phyloP scores from a whole-genome alignment of 306 rosid species.

The Argentina anserina region DNA sequence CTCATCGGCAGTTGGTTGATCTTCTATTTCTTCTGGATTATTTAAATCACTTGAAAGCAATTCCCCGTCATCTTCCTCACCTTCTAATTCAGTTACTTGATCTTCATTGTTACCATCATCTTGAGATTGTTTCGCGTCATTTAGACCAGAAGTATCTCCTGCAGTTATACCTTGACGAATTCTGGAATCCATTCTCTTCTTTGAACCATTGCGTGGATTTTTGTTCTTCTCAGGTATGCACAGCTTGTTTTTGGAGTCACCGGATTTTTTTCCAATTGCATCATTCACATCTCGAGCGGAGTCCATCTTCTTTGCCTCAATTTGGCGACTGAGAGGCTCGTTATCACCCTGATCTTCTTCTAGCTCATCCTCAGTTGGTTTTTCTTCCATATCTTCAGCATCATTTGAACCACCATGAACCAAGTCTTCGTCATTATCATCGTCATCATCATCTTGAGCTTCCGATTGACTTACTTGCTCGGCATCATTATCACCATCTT shows the following conservation, averaged over 20 bases:
- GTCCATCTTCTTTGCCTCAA: too few relatives aligned
- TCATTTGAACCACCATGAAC: neutral
- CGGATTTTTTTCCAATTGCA: too few relatives aligned
- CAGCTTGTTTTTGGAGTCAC: too few relatives aligned
- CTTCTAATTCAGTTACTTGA: neutral
- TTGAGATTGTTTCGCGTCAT: neutral
- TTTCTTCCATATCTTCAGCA: neutral
- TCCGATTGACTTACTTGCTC: neutral
- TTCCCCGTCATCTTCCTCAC: neutral
- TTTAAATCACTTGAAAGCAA: neutral
- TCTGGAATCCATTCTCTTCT: too few relatives aligned
- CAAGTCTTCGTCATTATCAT: neutral
- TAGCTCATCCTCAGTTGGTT: neutral
- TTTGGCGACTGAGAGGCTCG: too few relatives aligned
- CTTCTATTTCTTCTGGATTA: neutral
- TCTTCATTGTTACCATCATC: neutral
- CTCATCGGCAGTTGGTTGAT: neutral
- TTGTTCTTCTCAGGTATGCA: too few relatives aligned
- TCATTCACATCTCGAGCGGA: too few relatives aligned
- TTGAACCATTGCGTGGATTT: too few relatives aligned
- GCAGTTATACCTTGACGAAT: neutral
- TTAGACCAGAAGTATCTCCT: too few relatives aligned
- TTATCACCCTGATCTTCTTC: too few relatives aligned
- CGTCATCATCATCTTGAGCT: neutral
- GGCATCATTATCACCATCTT: neutral